Conservation (phyloP, 2,329 filamentous ascomycete species). For the Talaromyces sp. region DNA sequence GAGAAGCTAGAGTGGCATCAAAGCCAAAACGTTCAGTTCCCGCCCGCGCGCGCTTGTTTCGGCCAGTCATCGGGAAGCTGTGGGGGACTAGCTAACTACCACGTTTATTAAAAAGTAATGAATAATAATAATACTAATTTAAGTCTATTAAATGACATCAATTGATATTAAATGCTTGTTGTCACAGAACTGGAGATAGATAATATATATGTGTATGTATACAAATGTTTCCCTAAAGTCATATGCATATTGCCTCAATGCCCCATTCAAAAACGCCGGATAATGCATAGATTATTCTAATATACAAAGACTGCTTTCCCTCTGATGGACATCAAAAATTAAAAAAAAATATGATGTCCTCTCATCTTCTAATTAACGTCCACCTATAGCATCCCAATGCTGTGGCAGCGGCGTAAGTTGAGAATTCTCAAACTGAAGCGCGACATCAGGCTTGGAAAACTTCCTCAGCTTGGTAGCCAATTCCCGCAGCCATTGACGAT, state of each 20-base stretch:
- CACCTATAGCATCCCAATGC: neutral
- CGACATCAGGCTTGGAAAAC: slow-evolving; percentile 24
- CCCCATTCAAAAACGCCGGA: neutral
- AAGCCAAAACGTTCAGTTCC: neutral
- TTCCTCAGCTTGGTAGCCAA: slow-evolving; percentile 25
- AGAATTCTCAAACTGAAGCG: slow-evolving; percentile 13
- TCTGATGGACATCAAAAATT: neutral
- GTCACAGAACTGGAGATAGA: neutral
- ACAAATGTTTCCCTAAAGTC: neutral
- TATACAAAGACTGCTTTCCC: neutral
- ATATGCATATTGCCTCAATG: neutral
- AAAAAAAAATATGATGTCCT: too few relatives aligned
- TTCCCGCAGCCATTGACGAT: slow-evolving; percentile 18
- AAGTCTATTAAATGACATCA: neutral
- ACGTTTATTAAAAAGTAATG: neutral
- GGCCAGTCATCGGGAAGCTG: neutral
- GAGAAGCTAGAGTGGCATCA: slow-evolving; percentile 41
- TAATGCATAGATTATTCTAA: neutral
- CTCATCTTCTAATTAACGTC: neutral
- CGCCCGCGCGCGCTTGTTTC: slow-evolving; percentile 19
- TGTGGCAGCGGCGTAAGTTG: slow-evolving; percentile 24
- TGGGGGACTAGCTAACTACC: neutral
- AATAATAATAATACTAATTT: neutral
- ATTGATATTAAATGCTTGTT: neutral
- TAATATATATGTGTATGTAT: neutral